Percentiles rank a stretch among this genome's conserved stretches.
phyloP scores from a whole-genome alignment of 805 yeast genomes.

The Candida odintsovae region DNA sequence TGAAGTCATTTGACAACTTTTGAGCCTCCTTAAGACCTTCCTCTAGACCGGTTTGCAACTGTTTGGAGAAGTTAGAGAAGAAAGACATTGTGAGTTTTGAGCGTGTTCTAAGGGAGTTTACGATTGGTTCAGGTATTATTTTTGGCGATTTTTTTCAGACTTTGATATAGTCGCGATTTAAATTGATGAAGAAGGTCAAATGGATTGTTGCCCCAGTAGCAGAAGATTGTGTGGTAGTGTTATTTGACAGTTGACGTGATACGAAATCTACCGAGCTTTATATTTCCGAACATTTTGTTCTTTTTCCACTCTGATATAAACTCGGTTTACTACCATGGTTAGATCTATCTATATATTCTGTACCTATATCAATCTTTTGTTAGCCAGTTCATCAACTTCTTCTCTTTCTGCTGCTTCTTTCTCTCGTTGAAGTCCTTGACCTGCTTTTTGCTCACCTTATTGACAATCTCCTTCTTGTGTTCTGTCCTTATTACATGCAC shows the following conservation, averaged over 20 bases:
- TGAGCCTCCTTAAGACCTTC: slow-evolving; percentile 35
- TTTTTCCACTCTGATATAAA: too few relatives aligned
- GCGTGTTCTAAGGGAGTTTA: neutral
- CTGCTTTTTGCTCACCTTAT: slow-evolving; percentile 6
- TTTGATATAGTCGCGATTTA: too few relatives aligned
- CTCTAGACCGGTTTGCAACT: slow-evolving; percentile 21
- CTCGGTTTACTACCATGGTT: too few relatives aligned
- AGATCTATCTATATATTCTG: too few relatives aligned
- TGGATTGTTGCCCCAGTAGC: too few relatives aligned
- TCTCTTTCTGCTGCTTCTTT: slow-evolving; percentile 3
- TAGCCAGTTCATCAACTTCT: slow-evolving; percentile 6
- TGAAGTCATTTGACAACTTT: slow-evolving; percentile 47
- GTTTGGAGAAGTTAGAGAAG: slow-evolving; percentile 26
- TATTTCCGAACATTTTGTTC: too few relatives aligned
- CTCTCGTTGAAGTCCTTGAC: slow-evolving; percentile 1
- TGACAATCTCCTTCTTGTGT: neutral
- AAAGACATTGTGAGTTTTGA: slow-evolving; percentile 19
- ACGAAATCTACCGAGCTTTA: too few relatives aligned
- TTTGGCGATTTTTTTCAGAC: neutral
- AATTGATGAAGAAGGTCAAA: too few relatives aligned
- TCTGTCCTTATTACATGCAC: neutral
- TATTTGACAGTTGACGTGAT: too few relatives aligned
- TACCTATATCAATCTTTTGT: slow-evolving; percentile 5
- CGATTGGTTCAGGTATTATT: too few relatives aligned
- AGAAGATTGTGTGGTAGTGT: too few relatives aligned